Evolutionary conservation across 495 filamentous ascomycete genomes (phyloP), one percentile per base, ranked within the genome.

Genomic region (Aspergillus baeticus): DNA sequence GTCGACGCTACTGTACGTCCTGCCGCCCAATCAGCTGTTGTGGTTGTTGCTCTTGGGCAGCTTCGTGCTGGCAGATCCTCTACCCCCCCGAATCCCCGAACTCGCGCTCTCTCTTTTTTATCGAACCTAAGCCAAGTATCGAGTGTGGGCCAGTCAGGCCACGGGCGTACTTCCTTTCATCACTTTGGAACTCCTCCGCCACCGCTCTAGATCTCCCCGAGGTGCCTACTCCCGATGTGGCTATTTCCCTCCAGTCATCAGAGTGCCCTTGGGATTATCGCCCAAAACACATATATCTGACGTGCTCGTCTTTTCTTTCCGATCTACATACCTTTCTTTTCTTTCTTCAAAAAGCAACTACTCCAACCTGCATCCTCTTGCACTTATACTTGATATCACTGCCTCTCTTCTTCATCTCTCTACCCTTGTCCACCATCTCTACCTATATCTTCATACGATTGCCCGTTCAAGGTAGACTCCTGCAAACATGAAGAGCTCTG

Each of bases 401-500:
- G 3, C 21, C 5, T 31, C 11, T 35, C 8, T 44, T 54, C 6
- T 10, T 29, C 26, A 8, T n/a, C 18, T 41, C 37, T 39, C 54
- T 22, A 21, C 47, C 41, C 31, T 51, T 47, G 46, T 37, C 35
- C 43, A 41, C 26, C 29, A 43, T 57, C 46, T 31, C 34, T 39
- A 14, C n/a, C 47, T 53, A 41, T 18, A 17, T 47, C 17, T 6
- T 17, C 22, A 23, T n/a, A 6, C 47, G 20, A 17, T 41, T 41
- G 10, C 46, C n/a, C 22, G 47, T 7, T 44, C 23, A 42, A 23
- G n/a, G 6, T 23, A 10, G 7, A 22, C 7, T 10, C 13, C 5
- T 6, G 4, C 21, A 45, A 49, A 50, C 65, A 78, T 78, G 75
- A 78, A 78, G 64, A 77, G 69, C 44, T 72, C 47, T 7, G 47